Percentiles rank a stretch among this genome's conserved stretches.
These are phyloP conservation scores for Trametes maxima DNA, from an alignment of 768 basidiomycete genomes.

Conservation along the genomic window DNA sequence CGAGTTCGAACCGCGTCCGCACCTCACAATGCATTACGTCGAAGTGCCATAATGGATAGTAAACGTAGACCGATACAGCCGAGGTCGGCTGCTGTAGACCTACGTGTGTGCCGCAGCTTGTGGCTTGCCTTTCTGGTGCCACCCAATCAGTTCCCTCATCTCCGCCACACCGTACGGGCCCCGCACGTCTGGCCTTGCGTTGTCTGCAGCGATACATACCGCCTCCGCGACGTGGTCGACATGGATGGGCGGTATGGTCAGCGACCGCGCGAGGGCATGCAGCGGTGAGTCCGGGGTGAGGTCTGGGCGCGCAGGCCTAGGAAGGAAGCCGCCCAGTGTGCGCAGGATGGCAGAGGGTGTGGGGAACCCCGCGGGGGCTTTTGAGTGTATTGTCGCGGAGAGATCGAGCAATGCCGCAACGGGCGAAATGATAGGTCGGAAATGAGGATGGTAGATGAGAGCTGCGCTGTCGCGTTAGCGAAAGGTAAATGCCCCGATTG, in stretches of 20 bases:
- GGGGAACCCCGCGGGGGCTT: conserved; percentile 55
- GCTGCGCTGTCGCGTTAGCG: conserved; percentile 47
- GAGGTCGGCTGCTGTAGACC: neutral
- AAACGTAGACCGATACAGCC: no score
- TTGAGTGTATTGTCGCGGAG: conserved; percentile 71
- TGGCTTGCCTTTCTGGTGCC: conserved; percentile 44
- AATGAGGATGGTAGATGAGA: conserved; percentile 94
- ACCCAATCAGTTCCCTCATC: conserved; percentile 80
- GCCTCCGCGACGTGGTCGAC: conserved; percentile 94
- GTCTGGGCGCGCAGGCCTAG: conserved; percentile 31
- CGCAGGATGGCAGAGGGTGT: conserved; percentile 69
- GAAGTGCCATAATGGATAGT: no score
- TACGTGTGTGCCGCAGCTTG: conserved; percentile 16
- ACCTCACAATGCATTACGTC: no score
- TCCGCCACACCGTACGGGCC: conserved; percentile 70
- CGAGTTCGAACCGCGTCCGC: no score
- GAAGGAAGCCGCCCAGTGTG: conserved; percentile 44
- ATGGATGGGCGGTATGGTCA: conserved; percentile 89
- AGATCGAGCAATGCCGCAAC: conserved; percentile 83
- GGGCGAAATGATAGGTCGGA: conserved; percentile 86
- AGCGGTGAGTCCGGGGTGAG: conserved; percentile 48
- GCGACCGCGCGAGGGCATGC: conserved; percentile 72
- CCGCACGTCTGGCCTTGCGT: conserved; percentile 44
- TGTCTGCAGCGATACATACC: conserved; percentile 64
- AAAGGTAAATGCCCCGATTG: neutral